These are phyloP conservation scores for Grosmannia serpens DNA, from an alignment of 2,329 filamentous ascomycete genomes.

Conservation along the genomic window DNA sequence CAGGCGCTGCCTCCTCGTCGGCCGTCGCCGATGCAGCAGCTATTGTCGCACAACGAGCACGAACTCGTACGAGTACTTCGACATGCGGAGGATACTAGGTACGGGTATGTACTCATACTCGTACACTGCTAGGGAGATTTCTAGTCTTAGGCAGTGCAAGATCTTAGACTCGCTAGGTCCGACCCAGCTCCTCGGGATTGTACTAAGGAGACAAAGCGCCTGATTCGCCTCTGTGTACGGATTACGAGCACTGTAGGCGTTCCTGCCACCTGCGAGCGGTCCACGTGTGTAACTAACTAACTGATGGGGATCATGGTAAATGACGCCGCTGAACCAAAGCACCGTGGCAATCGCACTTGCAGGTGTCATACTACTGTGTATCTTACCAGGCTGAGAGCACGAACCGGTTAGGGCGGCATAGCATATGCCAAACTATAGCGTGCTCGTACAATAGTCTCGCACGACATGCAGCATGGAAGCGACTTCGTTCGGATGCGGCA, in stretches of 20 bases:
- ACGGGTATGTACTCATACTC: background rate
- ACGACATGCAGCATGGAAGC: no score
- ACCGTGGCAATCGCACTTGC: no score
- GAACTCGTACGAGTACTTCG: no score
- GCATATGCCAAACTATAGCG: no score
- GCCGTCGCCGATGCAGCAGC: background rate
- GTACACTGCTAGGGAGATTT: no score
- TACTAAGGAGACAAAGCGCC: conserved; percentile 4
- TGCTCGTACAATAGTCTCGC: no score
- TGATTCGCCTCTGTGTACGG: background rate
- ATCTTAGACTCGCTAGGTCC: conserved; percentile 9
- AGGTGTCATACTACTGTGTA: no score
- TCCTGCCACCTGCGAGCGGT: background rate
- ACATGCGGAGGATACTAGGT: background rate
- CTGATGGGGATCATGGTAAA: no score
- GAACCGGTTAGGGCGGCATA: no score
- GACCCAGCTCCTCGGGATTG: conserved; percentile 11
- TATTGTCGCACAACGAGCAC: background rate
- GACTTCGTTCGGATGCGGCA: no score
- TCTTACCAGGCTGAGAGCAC: no score
- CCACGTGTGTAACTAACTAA: background rate
- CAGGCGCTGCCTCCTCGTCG: background rate
- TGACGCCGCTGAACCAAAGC: no score
- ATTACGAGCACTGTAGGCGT: background rate
- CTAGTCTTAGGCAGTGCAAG: background rate